Base-by-base conservation (phyloP, 257 asterid species). In the Striga asiatica region DNA sequence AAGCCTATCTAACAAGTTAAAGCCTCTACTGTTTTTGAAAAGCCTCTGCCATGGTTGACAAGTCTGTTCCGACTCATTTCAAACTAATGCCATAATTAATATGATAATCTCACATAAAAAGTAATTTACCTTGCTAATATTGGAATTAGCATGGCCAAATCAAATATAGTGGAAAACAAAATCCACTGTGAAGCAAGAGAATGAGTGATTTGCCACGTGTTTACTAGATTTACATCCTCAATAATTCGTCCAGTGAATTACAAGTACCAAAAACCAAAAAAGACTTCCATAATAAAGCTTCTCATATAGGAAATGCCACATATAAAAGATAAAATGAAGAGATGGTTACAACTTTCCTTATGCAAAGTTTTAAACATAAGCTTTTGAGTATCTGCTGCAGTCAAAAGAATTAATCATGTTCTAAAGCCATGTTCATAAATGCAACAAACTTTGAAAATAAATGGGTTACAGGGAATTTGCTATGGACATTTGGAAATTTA, bases 231-330 rank as follows among this genome's bases (percentile, higher is more conserved):
- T 31, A 29, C 45, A 53, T 22, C 54, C 41, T 43, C 11, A 14
- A 14, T 29, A 17, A 10, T 31, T 14, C 27, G 53, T 27, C 45
- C 17, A 41, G 17, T 20, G 21, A 41, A 42, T 25, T 16, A 43
- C 25, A 43, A 25, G 52, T 43, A 24, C 41, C 22, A 10, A 45
- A 18, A 13, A 58, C 27, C 3, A 17, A 16, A 14, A 11, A 7
- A 58, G 63, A 17, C 31, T 27, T 48, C 42, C 47, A 55, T n/a
- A n/a, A n/a, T n/a, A n/a, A n/a, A 37, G 14, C 38, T 55, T 12
- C 21, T 23, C 25, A 20, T 17, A 54, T 20, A 8, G 62, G 39
- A 41, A 23, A 23, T 22, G 4, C 50, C 19, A 4, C 37, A 56
- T 24, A 50, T n/a, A n/a, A 8, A 28, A 58, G 8, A 18, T 12